Percentiles rank a stretch among this genome's conserved stretches.
These are phyloP conservation scores for Avicennia marina DNA, from an alignment of 257 asterid genomes.

Conservation along the genomic window DNA sequence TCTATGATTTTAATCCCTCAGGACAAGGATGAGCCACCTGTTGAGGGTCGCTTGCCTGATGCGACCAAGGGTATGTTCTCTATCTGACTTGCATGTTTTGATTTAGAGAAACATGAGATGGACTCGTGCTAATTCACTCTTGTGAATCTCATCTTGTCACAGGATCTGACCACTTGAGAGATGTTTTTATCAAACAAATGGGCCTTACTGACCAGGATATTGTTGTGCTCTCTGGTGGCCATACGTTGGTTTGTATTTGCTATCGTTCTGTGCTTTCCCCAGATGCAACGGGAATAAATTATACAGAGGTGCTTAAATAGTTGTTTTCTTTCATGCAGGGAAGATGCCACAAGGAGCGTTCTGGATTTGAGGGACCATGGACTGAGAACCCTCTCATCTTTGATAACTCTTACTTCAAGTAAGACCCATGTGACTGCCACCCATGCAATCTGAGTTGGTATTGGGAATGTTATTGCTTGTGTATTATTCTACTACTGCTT, in stretches of 20 bases:
- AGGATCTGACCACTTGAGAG: slow-evolving; percentile 86
- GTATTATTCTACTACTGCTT: neutral
- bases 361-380: slow-evolving; percentile 97
- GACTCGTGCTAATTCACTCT: too few species aligned
- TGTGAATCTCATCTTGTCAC: slow-evolving; percentile 12
- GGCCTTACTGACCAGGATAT: slow-evolving; percentile 79
- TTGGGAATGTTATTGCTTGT: neutral
- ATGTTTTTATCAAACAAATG: slow-evolving; percentile 76
- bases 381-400: slow-evolving; percentile 75
- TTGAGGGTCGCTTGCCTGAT: slow-evolving; percentile 91
- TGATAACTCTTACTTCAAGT: slow-evolving; percentile 82
- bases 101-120: too few species aligned
- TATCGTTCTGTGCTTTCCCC: slow-evolving; percentile 1
- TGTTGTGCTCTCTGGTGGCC: slow-evolving; percentile 86
- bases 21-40: slow-evolving; percentile 81
- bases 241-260: slow-evolving; percentile 59
- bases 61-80: slow-evolving; percentile 93
- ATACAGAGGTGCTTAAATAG: neutral
- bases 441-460: neutral
- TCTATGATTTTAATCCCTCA: slow-evolving; percentile 24
- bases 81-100: too few species aligned
- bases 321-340: slow-evolving; percentile 44
- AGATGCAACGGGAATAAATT: neutral
- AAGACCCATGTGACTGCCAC: slow-evolving; percentile 6
- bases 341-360: slow-evolving; percentile 90